Evolutionary conservation across 2,329 filamentous ascomycete species (phyloP), one percentile per base, ranked within the genome.

Genomic region (Curvularia eragrostidis): DNA sequence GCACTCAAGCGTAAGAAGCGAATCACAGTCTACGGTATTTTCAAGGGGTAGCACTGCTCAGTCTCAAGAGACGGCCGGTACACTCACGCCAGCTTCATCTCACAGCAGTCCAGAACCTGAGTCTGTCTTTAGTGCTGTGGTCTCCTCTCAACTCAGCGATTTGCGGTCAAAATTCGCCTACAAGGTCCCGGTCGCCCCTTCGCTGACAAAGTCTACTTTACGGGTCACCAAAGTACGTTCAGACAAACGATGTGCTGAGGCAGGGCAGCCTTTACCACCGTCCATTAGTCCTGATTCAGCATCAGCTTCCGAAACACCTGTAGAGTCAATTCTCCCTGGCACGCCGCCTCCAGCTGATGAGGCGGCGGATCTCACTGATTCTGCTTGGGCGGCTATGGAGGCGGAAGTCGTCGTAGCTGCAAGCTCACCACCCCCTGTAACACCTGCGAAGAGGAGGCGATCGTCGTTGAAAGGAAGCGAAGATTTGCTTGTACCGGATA

Each of bases 401-500:
- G 60, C 73, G 3, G 68, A 76, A 48, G 58, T 75, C 0, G 61
- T 75, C 15, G 64, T 77, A 15, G 71, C 73, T 36, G 66, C 71
- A 7, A 74, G 70, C 32, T 68, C 58, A 38, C 72, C 63, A 44
- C 70, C 55, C 34, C 61, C 62, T 18, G 59, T 68, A 9, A 62
- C 69, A 10, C 61, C 69, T 26, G 49, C 56, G 5, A 67, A 64
- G 15, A 61, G 66, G 26, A 58, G 65, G 36, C 56, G 62, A 26
- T 65, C 65, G 13, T 62, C 66, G 1, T 47, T 75, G 7, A 76
- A 77, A 57, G 80, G 81, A 12, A 82, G 80, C 58, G 81, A 83
- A 60, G 80, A 83, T 48, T 56, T 81, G 18, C 64, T 82, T 13
- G 73, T 82, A 0, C 80, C 79, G 0, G 76, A 81, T 42, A 82